phyloP scores from a whole-genome alignment of 495 filamentous ascomycete genomes.

The Acidomyces sp. region DNA sequence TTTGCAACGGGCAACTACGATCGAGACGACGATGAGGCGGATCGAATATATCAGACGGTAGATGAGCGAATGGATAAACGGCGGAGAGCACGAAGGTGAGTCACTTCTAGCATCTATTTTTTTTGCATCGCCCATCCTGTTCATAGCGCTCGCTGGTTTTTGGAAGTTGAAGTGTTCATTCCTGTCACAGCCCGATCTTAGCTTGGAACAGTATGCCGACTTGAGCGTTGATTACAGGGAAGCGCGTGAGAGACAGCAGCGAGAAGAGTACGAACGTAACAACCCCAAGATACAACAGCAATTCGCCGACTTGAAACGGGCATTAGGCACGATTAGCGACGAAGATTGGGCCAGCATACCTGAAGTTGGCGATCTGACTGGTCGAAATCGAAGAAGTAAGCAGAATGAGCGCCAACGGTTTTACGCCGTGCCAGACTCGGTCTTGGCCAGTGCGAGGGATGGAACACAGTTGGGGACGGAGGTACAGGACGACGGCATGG shows the following conservation, averaged over 20 bases:
- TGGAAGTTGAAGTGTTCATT: conserved; percentile 21
- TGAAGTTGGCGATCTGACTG: conserved; percentile 91
- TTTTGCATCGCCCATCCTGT: no score
- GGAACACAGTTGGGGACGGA: conserved; percentile 71
- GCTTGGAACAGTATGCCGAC: conserved; percentile 74
- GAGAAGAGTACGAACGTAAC: conserved; percentile 85
- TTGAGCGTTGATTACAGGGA: conserved; percentile 67
- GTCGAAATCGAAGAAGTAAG: conserved; percentile 74
- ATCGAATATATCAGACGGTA: conserved; percentile 85
- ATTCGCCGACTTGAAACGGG: conserved; percentile 90
- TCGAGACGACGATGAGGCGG: conserved; percentile 92
- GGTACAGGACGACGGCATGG: conserved; percentile 61
- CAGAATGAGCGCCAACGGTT: conserved; percentile 65
- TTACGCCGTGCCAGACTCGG: conserved; percentile 95
- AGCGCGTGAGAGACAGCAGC: conserved; percentile 82
- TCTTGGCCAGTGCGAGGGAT: conserved; percentile 74
- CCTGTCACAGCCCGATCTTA: conserved; percentile 14
- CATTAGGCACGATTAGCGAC: conserved; percentile 74
- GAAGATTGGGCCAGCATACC: conserved; percentile 95
- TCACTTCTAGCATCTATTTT: conserved; percentile 27
- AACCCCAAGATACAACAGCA: conserved; percentile 99
- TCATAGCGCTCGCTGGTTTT: conserved; percentile 9
- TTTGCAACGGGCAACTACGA: conserved; percentile 92
- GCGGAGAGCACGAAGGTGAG: conserved; percentile 80
- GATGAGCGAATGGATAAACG: conserved; percentile 93